Evolutionary conservation across 148 eudicot genomes (phyloP).

Genomic region (Heliosperma pusillum): DNA sequence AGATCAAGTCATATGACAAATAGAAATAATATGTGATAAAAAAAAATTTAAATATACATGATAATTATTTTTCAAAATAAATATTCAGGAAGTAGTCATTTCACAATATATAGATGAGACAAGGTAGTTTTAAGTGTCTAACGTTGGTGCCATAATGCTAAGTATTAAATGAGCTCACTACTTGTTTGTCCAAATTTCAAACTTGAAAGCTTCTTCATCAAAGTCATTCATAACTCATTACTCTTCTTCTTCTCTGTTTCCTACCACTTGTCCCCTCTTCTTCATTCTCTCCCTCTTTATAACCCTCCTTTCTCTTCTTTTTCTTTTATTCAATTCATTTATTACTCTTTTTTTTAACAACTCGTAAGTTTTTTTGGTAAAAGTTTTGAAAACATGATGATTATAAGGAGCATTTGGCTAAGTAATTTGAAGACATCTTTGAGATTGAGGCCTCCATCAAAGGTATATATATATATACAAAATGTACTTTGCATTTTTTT

Average conservation of each 20-base stretch:
- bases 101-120: not conserved
- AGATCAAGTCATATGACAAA: too few relatives aligned
- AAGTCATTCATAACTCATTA: not conserved
- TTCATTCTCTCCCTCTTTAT: not conserved
- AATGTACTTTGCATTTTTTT: not conserved
- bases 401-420: slow-evolving; percentile 6
- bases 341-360: not conserved
- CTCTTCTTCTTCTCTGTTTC: not conserved
- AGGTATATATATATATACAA: slow-evolving; percentile 15
- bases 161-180: not conserved
- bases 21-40: too few relatives aligned
- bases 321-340: not conserved
- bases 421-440: slow-evolving; percentile 16
- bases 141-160: not conserved
- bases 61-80: too few relatives aligned
- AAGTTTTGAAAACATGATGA: slow-evolving; percentile 8
- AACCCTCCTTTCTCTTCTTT: not conserved
- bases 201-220: not conserved
- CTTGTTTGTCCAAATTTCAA: not conserved
- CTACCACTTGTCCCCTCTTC: not conserved
- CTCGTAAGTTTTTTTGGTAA: not conserved
- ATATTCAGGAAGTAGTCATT: too few relatives aligned
- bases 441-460: not conserved
- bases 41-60: too few relatives aligned
- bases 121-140: slow-evolving; percentile 5